Percentiles rank a stretch among this genome's conserved stretches.
These are phyloP conservation scores for Penicillium tannophilum DNA, from an alignment of 495 filamentous ascomycete genomes.

Conservation along the genomic window DNA sequence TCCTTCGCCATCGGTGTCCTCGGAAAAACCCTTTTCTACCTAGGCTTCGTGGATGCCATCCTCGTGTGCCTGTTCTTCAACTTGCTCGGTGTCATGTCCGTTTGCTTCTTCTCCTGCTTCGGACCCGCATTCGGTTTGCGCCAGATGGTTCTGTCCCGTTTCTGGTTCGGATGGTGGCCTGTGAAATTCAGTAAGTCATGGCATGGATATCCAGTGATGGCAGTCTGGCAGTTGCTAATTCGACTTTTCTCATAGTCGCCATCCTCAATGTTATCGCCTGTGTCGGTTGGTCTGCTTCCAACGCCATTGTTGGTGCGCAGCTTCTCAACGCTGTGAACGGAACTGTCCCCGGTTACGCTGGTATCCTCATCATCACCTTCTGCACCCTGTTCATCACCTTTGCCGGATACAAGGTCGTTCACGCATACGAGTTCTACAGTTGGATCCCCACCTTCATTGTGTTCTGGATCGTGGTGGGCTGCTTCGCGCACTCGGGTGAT, in stretches of 20 bases:
- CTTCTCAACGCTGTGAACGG: slow-evolving; percentile 75
- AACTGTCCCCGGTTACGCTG: slow-evolving; percentile 70
- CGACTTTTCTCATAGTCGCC: slow-evolving; percentile 54
- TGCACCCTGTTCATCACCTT: slow-evolving; percentile 71
- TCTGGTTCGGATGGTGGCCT: slow-evolving; percentile 75
- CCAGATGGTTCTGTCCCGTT: slow-evolving; percentile 84
- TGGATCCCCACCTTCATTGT: slow-evolving; percentile 79
- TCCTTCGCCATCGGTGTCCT: slow-evolving; percentile 81
- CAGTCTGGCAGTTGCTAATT: neutral
- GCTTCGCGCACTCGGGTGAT: slow-evolving; percentile 73
- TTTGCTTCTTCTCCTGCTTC: slow-evolving; percentile 80
- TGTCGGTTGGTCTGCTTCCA: slow-evolving; percentile 74
- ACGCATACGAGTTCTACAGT: slow-evolving; percentile 75
- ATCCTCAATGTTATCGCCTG: slow-evolving; percentile 77
- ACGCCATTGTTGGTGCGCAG: slow-evolving; percentile 82
- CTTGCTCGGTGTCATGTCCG: slow-evolving; percentile 69
- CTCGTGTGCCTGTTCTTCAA: slow-evolving; percentile 80
- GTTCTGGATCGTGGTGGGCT: slow-evolving; percentile 74
- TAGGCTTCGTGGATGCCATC: slow-evolving; percentile 78
- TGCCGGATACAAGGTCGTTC: slow-evolving; percentile 82
- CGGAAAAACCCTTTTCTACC: slow-evolving; percentile 62
- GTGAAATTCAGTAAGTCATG: slow-evolving; percentile 66
- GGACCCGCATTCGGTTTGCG: slow-evolving; percentile 77
- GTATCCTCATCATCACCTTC: slow-evolving; percentile 74
- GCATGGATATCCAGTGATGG: neutral